Evolutionary conservation across 2,329 filamentous ascomycete genomes (phyloP), one percentile per base, ranked within the genome.

Genomic region (Fonsecaea pedrosoi): DNA sequence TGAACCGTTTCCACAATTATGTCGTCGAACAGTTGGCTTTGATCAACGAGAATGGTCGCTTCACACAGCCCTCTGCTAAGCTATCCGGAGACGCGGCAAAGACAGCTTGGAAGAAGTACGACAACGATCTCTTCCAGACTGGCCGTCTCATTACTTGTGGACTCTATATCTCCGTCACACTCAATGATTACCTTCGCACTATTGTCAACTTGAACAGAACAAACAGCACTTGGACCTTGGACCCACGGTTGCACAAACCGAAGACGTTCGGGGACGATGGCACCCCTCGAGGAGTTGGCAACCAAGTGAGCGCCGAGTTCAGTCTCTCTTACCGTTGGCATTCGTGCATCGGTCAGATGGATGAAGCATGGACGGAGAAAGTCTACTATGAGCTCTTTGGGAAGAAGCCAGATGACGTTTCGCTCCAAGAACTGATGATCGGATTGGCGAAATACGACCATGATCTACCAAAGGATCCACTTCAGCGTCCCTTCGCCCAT

Each of bases 261-360:
- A 84, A 84, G 83, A 74, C 73, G 57, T 78, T 82, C 70, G 88
- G 83, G 8, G 82, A 83, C 37, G 77, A 85, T 2, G 85, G 86
- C 0, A 86, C 90, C 0, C 87, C 90, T 54, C 84, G 88, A 32
- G 92, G 91, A 54, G 87, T 90, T 0, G 92, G 92, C 60, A 96
- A 94, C 73, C 88, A 90, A 70, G 91, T 94, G 1, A 94, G 91
- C 0, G 91, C 90, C 2, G 92, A 96, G 80, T 96, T 96, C 83
- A 95, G 94, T 75, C 83, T 96, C 9, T 90, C 90, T 70, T 96
- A 96, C 76, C 85, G 92, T 68, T 96, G 92, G 91, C 92, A 96
- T 80, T 92, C 91, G 2, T 89, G 89, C 72, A 90, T 94, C 71
- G 85, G 84, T 25, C 85, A 87, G 64, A 88, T 86, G 69, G 92